phyloP scores from a whole-genome alignment of 306 rosid genomes.

The Vigna angularis region DNA sequence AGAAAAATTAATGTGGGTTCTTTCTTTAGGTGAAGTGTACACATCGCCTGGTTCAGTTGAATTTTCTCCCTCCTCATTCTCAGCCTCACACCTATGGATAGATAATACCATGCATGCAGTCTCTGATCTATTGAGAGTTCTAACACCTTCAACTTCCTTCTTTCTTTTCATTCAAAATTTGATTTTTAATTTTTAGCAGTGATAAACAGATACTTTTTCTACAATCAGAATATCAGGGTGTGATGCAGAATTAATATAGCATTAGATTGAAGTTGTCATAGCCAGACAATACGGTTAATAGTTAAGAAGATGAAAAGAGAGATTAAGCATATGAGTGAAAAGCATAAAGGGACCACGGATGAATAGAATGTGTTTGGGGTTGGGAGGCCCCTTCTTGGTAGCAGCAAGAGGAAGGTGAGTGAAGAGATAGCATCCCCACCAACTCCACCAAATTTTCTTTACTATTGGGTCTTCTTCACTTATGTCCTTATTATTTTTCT shows the following conservation, averaged over 20 bases:
- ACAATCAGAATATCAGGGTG: background rate
- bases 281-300: background rate
- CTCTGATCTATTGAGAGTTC: conserved; percentile 49
- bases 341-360: conserved; percentile 39
- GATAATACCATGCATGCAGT: conserved; percentile 53
- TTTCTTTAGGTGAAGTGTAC: conserved; percentile 44
- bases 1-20: conserved; percentile 61
- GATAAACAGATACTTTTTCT: background rate
- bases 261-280: background rate
- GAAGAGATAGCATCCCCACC: background rate
- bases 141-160: conserved; percentile 20
- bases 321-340: background rate
- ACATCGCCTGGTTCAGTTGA: background rate
- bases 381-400: conserved; percentile 41
- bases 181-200: background rate
- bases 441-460: conserved; percentile 47
- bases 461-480: conserved; percentile 52
- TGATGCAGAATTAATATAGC: background rate
- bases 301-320: background rate
- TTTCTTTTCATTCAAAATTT: conserved; percentile 14
- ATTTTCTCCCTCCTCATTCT: background rate
- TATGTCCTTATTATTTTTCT: conserved; percentile 54
- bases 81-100: background rate
- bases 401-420: background rate
- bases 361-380: conserved; percentile 12